Percentiles rank a stretch among this genome's conserved stretches.
Evolutionary conservation across 2,329 filamentous ascomycete species (phyloP).

Genomic region (Alternaria triticina): DNA sequence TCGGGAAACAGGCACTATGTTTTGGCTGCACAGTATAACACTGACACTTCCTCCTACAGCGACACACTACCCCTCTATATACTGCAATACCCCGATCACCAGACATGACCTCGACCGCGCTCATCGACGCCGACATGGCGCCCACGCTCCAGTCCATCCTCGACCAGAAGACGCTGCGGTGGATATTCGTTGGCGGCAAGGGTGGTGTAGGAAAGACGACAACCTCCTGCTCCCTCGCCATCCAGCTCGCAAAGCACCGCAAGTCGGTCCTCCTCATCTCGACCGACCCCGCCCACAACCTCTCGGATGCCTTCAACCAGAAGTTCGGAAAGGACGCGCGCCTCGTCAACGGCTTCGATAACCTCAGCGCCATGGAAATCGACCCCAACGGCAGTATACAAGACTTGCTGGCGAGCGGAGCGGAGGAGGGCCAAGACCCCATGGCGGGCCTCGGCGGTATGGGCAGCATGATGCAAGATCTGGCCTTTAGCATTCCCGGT

Average conservation of each 20-base stretch:
- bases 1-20: slow-evolving; percentile 20
- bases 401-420: slow-evolving; percentile 82
- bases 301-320: slow-evolving; percentile 96
- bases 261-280: slow-evolving; percentile 97
- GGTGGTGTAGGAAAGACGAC: slow-evolving; percentile 99
- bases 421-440: slow-evolving; percentile 72
- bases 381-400: slow-evolving; percentile 98
- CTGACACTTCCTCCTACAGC: not conserved
- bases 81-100: not conserved
- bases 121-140: slow-evolving; percentile 74
- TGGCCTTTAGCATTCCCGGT: slow-evolving; percentile 96
- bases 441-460: slow-evolving; percentile 72
- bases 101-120: slow-evolving; percentile 47
- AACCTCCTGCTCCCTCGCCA: slow-evolving; percentile 97
- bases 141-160: slow-evolving; percentile 93
- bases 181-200: slow-evolving; percentile 99
- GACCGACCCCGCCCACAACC: slow-evolving; percentile 96
- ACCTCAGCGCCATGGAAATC: slow-evolving; percentile 98
- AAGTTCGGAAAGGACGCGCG: slow-evolving; percentile 99
- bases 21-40: not conserved
- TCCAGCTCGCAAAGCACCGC: slow-evolving; percentile 93
- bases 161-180: slow-evolving; percentile 92
- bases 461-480: slow-evolving; percentile 97
- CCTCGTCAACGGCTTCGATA: slow-evolving; percentile 87
- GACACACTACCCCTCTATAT: not conserved